phyloP scores from a whole-genome alignment of 2,329 filamentous ascomycete species.

The Juglanconis oblonga region DNA sequence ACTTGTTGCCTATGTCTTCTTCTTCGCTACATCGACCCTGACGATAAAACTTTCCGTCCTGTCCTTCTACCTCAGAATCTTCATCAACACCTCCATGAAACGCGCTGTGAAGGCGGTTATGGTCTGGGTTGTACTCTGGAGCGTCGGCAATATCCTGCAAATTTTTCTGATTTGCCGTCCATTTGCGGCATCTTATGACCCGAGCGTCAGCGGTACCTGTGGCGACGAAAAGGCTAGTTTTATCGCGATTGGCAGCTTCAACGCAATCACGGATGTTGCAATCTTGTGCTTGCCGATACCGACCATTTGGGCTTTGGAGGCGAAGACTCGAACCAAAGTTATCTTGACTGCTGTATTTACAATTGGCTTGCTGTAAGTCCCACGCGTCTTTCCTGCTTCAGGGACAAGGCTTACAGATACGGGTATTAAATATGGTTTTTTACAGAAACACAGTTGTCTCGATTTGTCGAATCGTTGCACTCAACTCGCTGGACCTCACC shows the following conservation, averaged over 20 bases:
- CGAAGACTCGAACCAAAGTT: slow-evolving; percentile 1
- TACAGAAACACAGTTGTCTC: slow-evolving; percentile 1
- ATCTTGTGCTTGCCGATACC: slow-evolving; percentile 37
- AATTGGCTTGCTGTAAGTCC: slow-evolving; percentile 4
- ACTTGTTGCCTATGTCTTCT: slow-evolving; percentile 36
- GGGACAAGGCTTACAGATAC: background rate
- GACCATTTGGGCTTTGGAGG: slow-evolving; percentile 37
- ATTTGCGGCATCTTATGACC: background rate
- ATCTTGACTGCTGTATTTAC: slow-evolving; percentile 6
- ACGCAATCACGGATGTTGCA: slow-evolving; percentile 34
- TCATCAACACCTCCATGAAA: slow-evolving; percentile 29
- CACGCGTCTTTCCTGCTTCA: background rate
- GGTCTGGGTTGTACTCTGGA: slow-evolving; percentile 25
- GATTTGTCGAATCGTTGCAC: background rate
- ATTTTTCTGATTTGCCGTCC: slow-evolving; percentile 29
- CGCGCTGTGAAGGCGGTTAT: slow-evolving; percentile 28
- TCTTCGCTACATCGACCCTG: slow-evolving; percentile 33
- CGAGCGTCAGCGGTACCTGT: slow-evolving; percentile 21
- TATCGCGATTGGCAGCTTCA: slow-evolving; percentile 35
- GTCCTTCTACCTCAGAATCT: slow-evolving; percentile 39
- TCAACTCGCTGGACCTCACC: background rate
- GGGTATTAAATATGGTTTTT: background rate
- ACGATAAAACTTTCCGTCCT: slow-evolving; percentile 40
- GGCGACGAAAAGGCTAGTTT: slow-evolving; percentile 26
- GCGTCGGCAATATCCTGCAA: slow-evolving; percentile 24